Evolutionary conservation across 163 green algal species (phyloP).

Genomic region (Chlamydomonas reinhardtii): DNA sequence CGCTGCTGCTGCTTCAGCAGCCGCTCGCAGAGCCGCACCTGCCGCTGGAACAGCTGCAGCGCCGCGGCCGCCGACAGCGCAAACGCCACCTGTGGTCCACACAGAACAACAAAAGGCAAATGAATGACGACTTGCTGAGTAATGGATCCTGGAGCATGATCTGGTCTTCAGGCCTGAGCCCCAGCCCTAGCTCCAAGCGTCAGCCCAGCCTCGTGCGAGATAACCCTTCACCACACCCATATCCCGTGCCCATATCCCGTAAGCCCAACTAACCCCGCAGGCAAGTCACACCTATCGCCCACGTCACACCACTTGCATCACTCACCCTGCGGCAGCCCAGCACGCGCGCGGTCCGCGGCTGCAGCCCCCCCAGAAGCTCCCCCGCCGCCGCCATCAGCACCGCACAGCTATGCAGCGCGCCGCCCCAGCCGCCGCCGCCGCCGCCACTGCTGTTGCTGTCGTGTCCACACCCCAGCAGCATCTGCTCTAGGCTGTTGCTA

Average conservation of each 20-base stretch:
- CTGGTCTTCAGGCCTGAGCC: too few relatives aligned
- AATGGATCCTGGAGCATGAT: too few relatives aligned
- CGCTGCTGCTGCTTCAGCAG: background rate
- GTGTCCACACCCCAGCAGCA: background rate
- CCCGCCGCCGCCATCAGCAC: conserved; percentile 36
- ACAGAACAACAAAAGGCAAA: too few relatives aligned
- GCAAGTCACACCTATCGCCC: too few relatives aligned
- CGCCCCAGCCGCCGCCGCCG: background rate
- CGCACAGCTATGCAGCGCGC: background rate
- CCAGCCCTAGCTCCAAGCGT: too few relatives aligned
- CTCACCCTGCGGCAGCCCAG: conserved; percentile 33
- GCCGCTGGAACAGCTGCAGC: background rate
- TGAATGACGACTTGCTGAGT: too few relatives aligned
- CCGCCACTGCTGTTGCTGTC: background rate
- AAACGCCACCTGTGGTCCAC: background rate
- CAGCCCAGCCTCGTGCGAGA: too few relatives aligned
- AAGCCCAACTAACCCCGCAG: too few relatives aligned
- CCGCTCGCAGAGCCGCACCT: background rate
- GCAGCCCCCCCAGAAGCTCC: background rate
- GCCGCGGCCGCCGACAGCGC: conserved; percentile 1
- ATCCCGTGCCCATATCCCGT: too few relatives aligned
- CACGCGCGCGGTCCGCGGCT: background rate
- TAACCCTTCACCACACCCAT: too few relatives aligned
- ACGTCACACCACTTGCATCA: too few relatives aligned
- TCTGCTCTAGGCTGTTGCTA: too few relatives aligned